These are phyloP conservation scores for Podosphaera xanthii DNA, from an alignment of 2,329 filamentous ascomycete species.

Conservation along the genomic window DNA sequence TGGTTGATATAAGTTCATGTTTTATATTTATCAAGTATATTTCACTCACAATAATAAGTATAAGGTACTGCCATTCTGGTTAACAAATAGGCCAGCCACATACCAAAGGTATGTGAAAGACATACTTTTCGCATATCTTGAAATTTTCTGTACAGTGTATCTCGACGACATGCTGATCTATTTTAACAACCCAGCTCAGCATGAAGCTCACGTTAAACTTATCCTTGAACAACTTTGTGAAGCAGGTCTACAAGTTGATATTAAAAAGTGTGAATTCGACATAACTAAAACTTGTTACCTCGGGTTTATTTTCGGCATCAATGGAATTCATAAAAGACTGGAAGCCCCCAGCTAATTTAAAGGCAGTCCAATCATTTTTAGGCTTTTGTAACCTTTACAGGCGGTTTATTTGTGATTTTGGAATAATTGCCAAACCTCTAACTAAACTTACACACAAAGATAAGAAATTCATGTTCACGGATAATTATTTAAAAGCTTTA, in stretches of 20 bases:
- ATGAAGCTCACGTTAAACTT: conserved; percentile 1
- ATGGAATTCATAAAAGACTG: not conserved
- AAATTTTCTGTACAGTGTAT: conserved; percentile 1
- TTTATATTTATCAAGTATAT: no score
- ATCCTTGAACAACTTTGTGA: conserved; percentile 1
- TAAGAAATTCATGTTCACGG: not conserved
- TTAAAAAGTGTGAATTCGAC: conserved; percentile 2
- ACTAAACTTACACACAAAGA: not conserved
- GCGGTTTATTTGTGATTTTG: not conserved
- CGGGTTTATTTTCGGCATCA: conserved; percentile 1
- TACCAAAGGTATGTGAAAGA: conserved; percentile 3
- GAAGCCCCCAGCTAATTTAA: not conserved
- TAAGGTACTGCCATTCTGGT: conserved; percentile 1
- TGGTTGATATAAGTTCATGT: no score
- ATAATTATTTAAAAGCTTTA: not conserved
- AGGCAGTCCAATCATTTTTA: not conserved
- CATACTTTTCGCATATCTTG: not conserved
- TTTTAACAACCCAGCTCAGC: not conserved
- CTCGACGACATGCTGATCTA: conserved; percentile 4
- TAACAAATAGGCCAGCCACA: not conserved
- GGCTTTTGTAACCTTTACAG: not conserved
- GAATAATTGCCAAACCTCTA: not conserved
- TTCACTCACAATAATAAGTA: not conserved
- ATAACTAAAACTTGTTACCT: conserved; percentile 1
- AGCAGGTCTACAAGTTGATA: not conserved